A percentile compares a stretch with the other conserved stretches of the same genome.
Evolutionary conservation across 2,329 filamentous ascomycete genomes (phyloP).

Genomic region (Monosporascus sp.): DNA sequence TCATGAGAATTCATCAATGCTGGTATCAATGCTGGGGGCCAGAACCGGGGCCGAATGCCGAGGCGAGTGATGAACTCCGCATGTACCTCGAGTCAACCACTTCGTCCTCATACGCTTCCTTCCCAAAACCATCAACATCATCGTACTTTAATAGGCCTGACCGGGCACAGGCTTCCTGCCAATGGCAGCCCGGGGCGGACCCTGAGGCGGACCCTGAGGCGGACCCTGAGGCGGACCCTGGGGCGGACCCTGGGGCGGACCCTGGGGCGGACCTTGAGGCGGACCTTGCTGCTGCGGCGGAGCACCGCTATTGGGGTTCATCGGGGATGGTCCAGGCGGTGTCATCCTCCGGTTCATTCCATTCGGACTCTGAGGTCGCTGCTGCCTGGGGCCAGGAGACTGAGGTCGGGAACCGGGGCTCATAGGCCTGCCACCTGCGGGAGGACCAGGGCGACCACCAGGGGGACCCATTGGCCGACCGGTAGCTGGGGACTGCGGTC

Average conservation of each 20-base stretch:
- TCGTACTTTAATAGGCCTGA: slow-evolving; percentile 39
- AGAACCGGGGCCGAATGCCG: slow-evolving; percentile 2
- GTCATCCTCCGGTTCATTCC: slow-evolving; percentile 36
- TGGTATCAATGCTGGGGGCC: slow-evolving; percentile 9
- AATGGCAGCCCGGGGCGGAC: slow-evolving; percentile 19
- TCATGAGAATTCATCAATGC: slow-evolving; percentile 25
- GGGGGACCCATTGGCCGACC: slow-evolving; percentile 26
- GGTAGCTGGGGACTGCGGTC: slow-evolving; percentile 34
- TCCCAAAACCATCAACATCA: not conserved
- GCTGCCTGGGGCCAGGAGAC: slow-evolving; percentile 38
- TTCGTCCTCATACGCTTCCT: slow-evolving; percentile 1
- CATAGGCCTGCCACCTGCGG: slow-evolving; percentile 20
- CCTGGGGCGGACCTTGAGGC: slow-evolving; percentile 28
- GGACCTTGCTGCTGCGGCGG: slow-evolving; percentile 24
- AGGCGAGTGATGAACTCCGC: slow-evolving; percentile 1
- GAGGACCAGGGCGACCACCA: slow-evolving; percentile 15
- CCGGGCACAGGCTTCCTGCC: slow-evolving; percentile 53
- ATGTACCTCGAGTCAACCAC: not conserved
- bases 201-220: slow-evolving; percentile 29
- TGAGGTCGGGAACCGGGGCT: slow-evolving; percentile 35
- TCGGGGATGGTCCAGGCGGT: slow-evolving; percentile 41
- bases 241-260: slow-evolving; percentile 34
- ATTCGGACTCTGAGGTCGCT: slow-evolving; percentile 37
- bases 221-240: slow-evolving; percentile 38
- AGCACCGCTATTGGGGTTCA: slow-evolving; percentile 35